These are phyloP conservation scores for Austroboletus novae-zelandiae DNA, from an alignment of 1,284 basidiomycete species.

Conservation along the genomic window DNA sequence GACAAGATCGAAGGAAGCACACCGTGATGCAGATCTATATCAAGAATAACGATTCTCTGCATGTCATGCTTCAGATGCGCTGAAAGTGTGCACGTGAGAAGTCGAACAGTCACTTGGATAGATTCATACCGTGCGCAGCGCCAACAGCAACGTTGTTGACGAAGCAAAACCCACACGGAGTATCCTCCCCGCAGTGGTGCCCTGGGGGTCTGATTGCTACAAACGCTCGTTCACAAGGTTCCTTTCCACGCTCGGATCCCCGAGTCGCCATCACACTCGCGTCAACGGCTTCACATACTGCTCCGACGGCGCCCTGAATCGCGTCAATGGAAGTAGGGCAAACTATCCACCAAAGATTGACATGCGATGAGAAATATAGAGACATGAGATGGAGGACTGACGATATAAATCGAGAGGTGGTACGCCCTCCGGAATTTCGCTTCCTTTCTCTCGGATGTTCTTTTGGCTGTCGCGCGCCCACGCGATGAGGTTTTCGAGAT, in stretches of 20 bases:
- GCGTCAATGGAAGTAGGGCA: conserved; percentile 70
- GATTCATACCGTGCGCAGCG: conserved; percentile 76
- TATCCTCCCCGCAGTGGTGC: conserved; percentile 88
- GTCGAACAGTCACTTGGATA: neutral
- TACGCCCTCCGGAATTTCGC: conserved; percentile 76
- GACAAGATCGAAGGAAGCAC: conserved; percentile 10
- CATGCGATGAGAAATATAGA: neutral
- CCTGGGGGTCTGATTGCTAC: conserved; percentile 87
- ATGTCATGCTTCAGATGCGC: conserved; percentile 81
- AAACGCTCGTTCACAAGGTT: conserved; percentile 56
- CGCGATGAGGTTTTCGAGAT: conserved; percentile 56
- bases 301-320: conserved; percentile 74
- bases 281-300: conserved; percentile 86
- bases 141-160: conserved; percentile 92
- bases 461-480: conserved; percentile 68
- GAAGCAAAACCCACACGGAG: conserved; percentile 84
- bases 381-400: conserved; percentile 38
- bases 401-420: conserved; percentile 85
- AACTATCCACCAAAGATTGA: conserved; percentile 41
- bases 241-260: conserved; percentile 39
- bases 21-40: conserved; percentile 94
- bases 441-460: conserved; percentile 62
- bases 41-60: conserved; percentile 82
- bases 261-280: conserved; percentile 39
- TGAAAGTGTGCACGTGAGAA: conserved; percentile 29